These are phyloP conservation scores for Schizochytrium sp. DNA, from an alignment of 108 stramenopile genomes.

Conservation along the genomic window DNA sequence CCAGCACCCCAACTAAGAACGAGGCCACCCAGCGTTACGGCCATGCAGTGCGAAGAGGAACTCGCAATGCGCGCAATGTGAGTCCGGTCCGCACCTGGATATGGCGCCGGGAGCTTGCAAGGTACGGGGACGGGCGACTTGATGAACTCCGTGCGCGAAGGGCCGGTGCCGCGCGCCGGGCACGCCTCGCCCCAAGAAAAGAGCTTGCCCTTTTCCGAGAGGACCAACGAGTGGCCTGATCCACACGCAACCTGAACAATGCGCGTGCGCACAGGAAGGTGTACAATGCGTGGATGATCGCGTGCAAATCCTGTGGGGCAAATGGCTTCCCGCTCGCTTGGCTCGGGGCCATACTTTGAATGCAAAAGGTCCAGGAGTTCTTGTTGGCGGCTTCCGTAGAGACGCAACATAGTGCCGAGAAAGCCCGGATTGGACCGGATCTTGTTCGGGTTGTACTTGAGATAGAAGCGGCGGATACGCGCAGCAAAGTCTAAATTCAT, in stretches of 20 bases:
- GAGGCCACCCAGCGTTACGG: neutral
- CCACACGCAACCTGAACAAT: neutral
- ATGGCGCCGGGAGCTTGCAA: neutral
- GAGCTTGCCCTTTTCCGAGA: neutral
- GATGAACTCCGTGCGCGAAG: neutral
- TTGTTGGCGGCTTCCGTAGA: neutral
- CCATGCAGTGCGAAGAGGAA: neutral
- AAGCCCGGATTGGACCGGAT: neutral
- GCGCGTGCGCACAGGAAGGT: neutral
- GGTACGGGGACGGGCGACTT: neutral
- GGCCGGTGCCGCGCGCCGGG: neutral
- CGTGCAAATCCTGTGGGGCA: neutral
- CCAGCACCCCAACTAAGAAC: neutral
- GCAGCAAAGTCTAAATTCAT: neutral
- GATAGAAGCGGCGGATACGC: neutral
- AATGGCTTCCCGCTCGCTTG: neutral
- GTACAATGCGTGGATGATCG: neutral
- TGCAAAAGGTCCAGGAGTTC: neutral
- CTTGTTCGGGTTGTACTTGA: slow-evolving; percentile 13
- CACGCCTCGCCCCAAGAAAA: neutral
- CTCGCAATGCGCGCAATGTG: neutral
- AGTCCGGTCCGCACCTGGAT: neutral
- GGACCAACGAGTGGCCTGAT: neutral
- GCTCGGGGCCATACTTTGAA: slow-evolving; percentile 2
- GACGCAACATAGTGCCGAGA: neutral